Percentiles rank a stretch among this genome's conserved stretches.
Conservation (phyloP, 2,329 filamentous ascomycete species). For the Penicillium sp. region DNA sequence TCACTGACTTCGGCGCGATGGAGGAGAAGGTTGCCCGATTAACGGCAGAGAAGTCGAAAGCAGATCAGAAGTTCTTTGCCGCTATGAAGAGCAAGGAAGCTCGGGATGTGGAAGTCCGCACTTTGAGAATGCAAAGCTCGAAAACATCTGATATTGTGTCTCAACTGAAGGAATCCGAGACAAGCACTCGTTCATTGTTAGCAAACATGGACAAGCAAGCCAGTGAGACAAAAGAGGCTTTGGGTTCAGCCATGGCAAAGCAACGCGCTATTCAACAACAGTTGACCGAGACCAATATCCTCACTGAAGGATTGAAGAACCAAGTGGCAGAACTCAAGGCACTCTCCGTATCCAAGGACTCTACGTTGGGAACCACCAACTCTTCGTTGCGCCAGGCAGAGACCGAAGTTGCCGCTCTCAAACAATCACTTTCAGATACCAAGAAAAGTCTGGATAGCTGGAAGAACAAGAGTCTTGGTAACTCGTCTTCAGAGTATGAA, state of each 20-base stretch:
- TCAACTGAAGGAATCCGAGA: slow-evolving; percentile 87
- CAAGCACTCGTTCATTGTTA: slow-evolving; percentile 71
- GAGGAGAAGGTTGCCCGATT: slow-evolving; percentile 77
- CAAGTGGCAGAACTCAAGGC: slow-evolving; percentile 77
- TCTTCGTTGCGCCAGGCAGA: slow-evolving; percentile 62
- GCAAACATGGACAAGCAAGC: slow-evolving; percentile 90
- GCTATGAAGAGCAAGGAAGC: slow-evolving; percentile 93
- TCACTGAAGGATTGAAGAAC: slow-evolving; percentile 69
- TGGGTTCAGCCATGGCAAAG: slow-evolving; percentile 69
- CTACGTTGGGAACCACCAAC: slow-evolving; percentile 64
- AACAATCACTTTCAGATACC: slow-evolving; percentile 72
- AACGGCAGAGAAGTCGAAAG: slow-evolving; percentile 88
- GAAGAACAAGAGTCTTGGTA: slow-evolving; percentile 79
- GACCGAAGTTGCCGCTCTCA: slow-evolving; percentile 75
- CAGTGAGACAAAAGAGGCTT: slow-evolving; percentile 75
- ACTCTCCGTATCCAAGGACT: slow-evolving; percentile 74
- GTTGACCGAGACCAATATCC: slow-evolving; percentile 67
- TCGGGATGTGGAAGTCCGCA: slow-evolving; percentile 75
- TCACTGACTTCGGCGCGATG: slow-evolving; percentile 70
- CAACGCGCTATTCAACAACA: slow-evolving; percentile 74
- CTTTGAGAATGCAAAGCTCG: slow-evolving; percentile 76
- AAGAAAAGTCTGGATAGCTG: slow-evolving; percentile 83
- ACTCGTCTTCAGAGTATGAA: slow-evolving; percentile 79
- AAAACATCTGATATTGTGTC: slow-evolving; percentile 94
- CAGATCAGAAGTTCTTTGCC: slow-evolving; percentile 96